Percentiles rank a stretch among this genome's conserved stretches.
phyloP scores from a whole-genome alignment of 371 early-diverging fungal species.

The Mucor lusitanicus region DNA sequence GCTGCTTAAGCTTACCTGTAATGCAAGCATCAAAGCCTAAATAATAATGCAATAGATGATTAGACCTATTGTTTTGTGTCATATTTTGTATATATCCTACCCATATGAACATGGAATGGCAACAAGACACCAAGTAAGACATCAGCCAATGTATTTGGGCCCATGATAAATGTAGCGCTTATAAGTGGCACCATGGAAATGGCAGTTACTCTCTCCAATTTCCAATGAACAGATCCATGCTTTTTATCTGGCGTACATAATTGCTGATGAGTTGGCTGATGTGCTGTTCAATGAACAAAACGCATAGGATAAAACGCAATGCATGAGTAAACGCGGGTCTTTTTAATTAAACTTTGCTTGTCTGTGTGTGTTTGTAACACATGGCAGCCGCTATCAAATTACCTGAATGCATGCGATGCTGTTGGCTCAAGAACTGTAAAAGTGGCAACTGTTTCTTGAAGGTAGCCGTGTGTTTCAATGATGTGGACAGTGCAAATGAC shows the following conservation, averaged over 20 bases:
- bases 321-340: not conserved
- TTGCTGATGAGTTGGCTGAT: not conserved
- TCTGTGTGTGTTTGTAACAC: not conserved
- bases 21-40: not conserved
- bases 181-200: conserved; percentile 73
- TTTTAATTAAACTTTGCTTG: not conserved
- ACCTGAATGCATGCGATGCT: not conserved
- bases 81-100: conserved; percentile 17
- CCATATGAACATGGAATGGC: conserved; percentile 86
- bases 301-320: too few species aligned
- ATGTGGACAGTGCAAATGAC: not conserved
- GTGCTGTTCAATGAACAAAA: not conserved
- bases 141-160: conserved; percentile 82
- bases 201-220: conserved; percentile 74
- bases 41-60: not conserved
- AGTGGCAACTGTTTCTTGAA: not conserved
- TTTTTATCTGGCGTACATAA: not conserved
- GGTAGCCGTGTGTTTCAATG: not conserved
- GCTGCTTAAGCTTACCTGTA: not conserved
- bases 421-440: not conserved
- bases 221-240: conserved; percentile 36
- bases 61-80: not conserved
- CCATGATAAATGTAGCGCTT: conserved; percentile 69
- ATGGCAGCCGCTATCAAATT: not conserved
- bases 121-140: conserved; percentile 83